Percentiles rank a stretch among this genome's conserved stretches.
Evolutionary conservation across 768 basidiomycete genomes (phyloP).

Genomic region (Rossbeevera mucosa): DNA sequence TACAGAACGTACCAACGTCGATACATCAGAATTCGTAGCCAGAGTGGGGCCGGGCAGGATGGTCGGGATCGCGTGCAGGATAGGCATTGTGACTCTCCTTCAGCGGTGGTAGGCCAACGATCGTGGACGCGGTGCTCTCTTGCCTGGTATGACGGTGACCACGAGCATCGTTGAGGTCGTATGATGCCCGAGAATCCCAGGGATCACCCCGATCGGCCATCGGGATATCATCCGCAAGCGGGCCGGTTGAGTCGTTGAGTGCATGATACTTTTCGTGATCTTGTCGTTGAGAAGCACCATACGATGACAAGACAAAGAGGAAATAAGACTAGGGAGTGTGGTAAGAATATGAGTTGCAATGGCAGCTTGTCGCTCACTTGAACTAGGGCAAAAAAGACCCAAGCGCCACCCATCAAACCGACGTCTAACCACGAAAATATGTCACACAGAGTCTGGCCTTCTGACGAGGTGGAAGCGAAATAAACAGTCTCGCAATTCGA

Average conservation of each 20-base stretch:
- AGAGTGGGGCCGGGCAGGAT: constrained; percentile 38
- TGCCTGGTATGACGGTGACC: constrained; percentile 48
- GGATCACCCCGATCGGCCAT: constrained; percentile 61
- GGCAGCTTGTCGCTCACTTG: constrained; percentile 51
- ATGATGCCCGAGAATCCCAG: constrained; percentile 63
- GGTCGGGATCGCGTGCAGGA: constrained; percentile 29
- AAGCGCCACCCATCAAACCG: constrained; percentile 86
- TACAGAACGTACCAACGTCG: constrained; percentile 1
- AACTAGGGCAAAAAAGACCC: constrained; percentile 72
- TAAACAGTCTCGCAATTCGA: constrained; percentile 57
- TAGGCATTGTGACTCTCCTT: constrained; percentile 37
- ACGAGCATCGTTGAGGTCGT: constrained; percentile 32
- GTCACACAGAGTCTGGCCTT: constrained; percentile 74
- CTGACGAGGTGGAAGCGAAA: constrained; percentile 40
- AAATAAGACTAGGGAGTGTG: constrained; percentile 43
- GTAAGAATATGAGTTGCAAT: constrained; percentile 1
- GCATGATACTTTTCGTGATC: constrained; percentile 80
- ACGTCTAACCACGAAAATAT: constrained; percentile 92
- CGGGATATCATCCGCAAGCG: constrained; percentile 55
- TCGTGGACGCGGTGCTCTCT: constrained; percentile 57
- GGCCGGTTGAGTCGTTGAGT: constrained; percentile 55
- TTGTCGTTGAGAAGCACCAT: constrained; percentile 65
- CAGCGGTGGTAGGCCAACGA: constrained; percentile 47
- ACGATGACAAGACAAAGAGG: constrained; percentile 51
- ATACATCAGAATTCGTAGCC: constrained; percentile 36